These are phyloP conservation scores for Erysimum cheiri DNA, from an alignment of 441 rosid species.

Conservation along the genomic window DNA sequence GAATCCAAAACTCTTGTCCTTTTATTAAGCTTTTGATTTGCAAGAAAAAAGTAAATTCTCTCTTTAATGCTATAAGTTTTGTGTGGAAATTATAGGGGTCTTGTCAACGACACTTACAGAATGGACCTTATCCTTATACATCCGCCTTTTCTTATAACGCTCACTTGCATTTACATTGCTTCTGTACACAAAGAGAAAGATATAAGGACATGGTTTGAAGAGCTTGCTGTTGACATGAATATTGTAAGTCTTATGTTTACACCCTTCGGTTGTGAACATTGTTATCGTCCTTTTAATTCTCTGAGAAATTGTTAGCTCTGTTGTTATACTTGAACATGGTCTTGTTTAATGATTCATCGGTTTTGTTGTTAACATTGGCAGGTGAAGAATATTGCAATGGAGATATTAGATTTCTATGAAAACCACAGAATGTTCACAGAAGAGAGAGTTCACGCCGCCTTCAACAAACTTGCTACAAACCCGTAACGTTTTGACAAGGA, in stretches of 20 bases:
- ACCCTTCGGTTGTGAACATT: too few relatives aligned
- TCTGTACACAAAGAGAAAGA: conserved; percentile 79
- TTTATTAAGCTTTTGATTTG: conserved; percentile 14
- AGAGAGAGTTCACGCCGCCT: conserved; percentile 60
- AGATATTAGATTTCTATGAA: conserved; percentile 89
- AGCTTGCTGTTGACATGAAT: conserved; percentile 93
- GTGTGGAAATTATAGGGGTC: conserved; percentile 71
- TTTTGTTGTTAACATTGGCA: conserved; percentile 43
- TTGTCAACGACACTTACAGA: conserved; percentile 92
- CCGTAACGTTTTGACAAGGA: conserved; percentile 38
- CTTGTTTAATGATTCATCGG: background rate
- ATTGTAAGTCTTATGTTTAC: conserved; percentile 59
- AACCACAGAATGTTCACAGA: conserved; percentile 63
- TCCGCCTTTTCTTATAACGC: conserved; percentile 83
- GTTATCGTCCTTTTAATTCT: background rate
- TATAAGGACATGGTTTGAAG: conserved; percentile 91
- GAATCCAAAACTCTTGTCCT: conserved; percentile 22
- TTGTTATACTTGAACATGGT: background rate
- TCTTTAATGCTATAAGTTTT: conserved; percentile 25
- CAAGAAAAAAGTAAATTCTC: conserved; percentile 10
- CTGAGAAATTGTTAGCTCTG: background rate
- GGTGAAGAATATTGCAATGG: conserved; percentile 92
- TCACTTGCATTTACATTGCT: conserved; percentile 91
- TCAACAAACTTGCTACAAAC: conserved; percentile 69
- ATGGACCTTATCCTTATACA: conserved; percentile 92